Evolutionary conservation across 306 rosid species (phyloP).

Genomic region (Cicer judaicum): DNA sequence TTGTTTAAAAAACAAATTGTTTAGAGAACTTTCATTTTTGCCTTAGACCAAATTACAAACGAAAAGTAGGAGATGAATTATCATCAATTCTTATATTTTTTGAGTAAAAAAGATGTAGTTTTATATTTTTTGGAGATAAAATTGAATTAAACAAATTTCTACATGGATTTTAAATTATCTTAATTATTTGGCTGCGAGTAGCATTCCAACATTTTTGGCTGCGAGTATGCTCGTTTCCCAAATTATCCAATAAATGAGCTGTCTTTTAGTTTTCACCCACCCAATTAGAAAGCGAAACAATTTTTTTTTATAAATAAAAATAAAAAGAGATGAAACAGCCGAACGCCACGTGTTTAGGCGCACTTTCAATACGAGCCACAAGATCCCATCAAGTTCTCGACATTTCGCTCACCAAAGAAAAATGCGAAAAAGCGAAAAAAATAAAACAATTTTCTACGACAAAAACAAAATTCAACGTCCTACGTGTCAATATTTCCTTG

Average conservation of each 20-base stretch:
- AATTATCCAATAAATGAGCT: conserved; percentile 47
- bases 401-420: conserved; percentile 27
- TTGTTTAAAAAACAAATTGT: too few species aligned
- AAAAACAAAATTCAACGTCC: conserved; percentile 38
- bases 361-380: conserved; percentile 61
- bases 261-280: conserved; percentile 35
- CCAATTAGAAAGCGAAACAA: conserved; percentile 33
- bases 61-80: too few species aligned
- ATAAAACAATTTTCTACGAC: background rate
- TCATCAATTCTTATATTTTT: too few species aligned
- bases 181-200: conserved; percentile 33
- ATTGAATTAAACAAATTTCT: too few species aligned
- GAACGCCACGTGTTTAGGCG: conserved; percentile 48
- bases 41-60: too few species aligned
- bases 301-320: background rate
- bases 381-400: conserved; percentile 59
- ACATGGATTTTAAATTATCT: too few species aligned
- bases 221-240: conserved; percentile 36
- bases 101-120: too few species aligned
- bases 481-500: conserved; percentile 51
- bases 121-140: too few species aligned
- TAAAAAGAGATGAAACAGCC: conserved; percentile 39
- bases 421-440: background rate
- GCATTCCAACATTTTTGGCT: background rate
- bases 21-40: too few species aligned